Evolutionary conservation across 768 basidiomycete genomes (phyloP), one percentile per base, ranked within the genome.

Genomic region (Galerina sulciceps): DNA sequence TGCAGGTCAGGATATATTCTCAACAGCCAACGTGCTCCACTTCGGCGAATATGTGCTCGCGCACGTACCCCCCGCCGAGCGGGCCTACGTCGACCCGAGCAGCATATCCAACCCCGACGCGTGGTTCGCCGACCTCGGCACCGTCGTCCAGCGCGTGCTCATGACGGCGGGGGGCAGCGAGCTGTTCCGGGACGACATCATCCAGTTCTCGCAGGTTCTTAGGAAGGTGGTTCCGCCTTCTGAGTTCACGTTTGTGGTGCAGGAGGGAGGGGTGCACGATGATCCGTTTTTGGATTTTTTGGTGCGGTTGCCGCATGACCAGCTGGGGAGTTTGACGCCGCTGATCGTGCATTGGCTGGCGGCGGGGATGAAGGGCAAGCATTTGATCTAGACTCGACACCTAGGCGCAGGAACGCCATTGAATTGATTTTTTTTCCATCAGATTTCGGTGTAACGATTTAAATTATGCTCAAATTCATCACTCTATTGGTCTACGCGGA

Each of bases 71-170:
- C 49, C 49, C 9, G 10, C 41, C 4, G 57, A 57, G n/a, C 37
- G 31, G 6, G 9, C 42, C 11, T 62, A 69, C 37, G 57, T 65
- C 1, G 65, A 73, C 22, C 49, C 69, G 0, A 18, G 48, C n/a
- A n/a, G n/a, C n/a, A n/a, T n/a, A 20, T 50, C 62, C 40, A 69
- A 69, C 9, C 66, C 70, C 1, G 60, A 63, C 0, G 48, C 52
- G 11, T 75, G 74, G 74, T 71, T 70, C 50, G 50, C 57, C 1
- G 68, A 65, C 0, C 41, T 70, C 10, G 68, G 69, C 22, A 23
- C 34, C 0, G 41, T 70, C 9, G 69, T 72, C 6, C 59, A 61
- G 6, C 59, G 65, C 34, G 44, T 73, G 1, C 38, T 75, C 6
- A 60, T 75, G 31, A 70, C 70, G 10, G 63, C 62, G 6, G 72